phyloP scores from a whole-genome alignment of 1,284 basidiomycete genomes.

The Puccinia hordei region DNA sequence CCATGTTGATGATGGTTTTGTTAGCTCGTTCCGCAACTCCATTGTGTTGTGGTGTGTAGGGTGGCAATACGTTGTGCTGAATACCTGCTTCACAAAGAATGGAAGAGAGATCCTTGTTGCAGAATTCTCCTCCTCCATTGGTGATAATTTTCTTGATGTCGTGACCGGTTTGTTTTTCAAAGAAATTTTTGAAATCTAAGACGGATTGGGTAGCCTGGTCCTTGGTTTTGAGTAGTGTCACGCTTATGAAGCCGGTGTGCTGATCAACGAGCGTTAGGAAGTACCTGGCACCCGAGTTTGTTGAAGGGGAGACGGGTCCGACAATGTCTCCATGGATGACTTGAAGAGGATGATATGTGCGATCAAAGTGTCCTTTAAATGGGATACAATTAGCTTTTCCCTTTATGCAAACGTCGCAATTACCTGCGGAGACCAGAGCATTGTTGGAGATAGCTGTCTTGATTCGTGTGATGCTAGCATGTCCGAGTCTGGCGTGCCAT shows the following conservation, averaged over 20 bases:
- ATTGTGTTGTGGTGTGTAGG: too few species aligned
- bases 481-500: background rate
- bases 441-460: background rate
- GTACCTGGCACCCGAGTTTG: background rate
- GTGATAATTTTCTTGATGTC: slow-evolving; percentile 2
- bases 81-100: too few species aligned
- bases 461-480: background rate
- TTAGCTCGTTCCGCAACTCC: too few species aligned
- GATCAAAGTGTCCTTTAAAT: background rate
- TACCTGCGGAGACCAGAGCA: background rate
- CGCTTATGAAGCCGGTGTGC: background rate
- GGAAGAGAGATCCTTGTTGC: background rate
- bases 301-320: slow-evolving; percentile 2
- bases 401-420: background rate
- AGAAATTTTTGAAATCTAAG: background rate
- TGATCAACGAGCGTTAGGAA: background rate
- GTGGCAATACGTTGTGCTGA: too few species aligned
- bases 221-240: background rate
- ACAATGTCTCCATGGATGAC: slow-evolving; percentile 15
- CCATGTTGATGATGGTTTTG: background rate
- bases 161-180: background rate
- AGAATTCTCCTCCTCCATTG: slow-evolving; percentile 16
- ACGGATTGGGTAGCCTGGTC: background rate
- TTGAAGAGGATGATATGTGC: background rate
- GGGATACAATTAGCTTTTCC: slow-evolving; percentile 5